Evolutionary conservation across 176 grass and related monocot genomes (phyloP), one percentile per base, ranked within the genome.

Genomic region (Tillandsia leiboldiana): DNA sequence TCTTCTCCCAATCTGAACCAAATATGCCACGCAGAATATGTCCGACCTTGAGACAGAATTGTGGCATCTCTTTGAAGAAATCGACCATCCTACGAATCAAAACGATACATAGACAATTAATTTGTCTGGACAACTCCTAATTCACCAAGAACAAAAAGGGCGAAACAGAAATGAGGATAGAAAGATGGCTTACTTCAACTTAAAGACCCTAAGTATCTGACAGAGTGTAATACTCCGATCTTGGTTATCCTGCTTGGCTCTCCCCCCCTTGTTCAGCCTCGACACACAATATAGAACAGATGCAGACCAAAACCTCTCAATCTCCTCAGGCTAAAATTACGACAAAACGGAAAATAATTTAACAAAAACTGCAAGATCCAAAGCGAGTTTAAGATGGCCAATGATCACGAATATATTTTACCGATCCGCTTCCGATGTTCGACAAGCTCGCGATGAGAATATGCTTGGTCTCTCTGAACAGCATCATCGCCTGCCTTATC

Each of bases 1-100:
- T 80, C 72, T 88, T 93, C 80, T 99, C 89, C 89, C 94, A 99
- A 68, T 92, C 84, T 74, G 89, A 92, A 73, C 94, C 94, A 83
- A 88, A 99, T 3, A 90, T 64, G 22, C 82, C 89, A 67, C 53
- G 62, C 23, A 99, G 63, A 78, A 92, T 59, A 29, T 79, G 81
- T 42, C 79, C 82, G 75, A 78, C 81, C 85, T 99, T 99, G 49
- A 90, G 61, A 86, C 94, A 93, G 80, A 99, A 99, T 80, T 99
- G 94, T 17, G 84, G 89, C 73, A 99, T 83, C 78, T 93, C 94
- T 71, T 93, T 93, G 72, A 99, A 93, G 68, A 99, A 99, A 50
- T 88, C 89, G 47, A 87, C 69, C 51, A 93, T 85, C 64, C 94
- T 99, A 75, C 57, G 84, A 53, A 58, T 73, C 56, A 70, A 69